phyloP scores from a whole-genome alignment of 768 basidiomycete species.

The Cystofilobasidium capitatum region DNA sequence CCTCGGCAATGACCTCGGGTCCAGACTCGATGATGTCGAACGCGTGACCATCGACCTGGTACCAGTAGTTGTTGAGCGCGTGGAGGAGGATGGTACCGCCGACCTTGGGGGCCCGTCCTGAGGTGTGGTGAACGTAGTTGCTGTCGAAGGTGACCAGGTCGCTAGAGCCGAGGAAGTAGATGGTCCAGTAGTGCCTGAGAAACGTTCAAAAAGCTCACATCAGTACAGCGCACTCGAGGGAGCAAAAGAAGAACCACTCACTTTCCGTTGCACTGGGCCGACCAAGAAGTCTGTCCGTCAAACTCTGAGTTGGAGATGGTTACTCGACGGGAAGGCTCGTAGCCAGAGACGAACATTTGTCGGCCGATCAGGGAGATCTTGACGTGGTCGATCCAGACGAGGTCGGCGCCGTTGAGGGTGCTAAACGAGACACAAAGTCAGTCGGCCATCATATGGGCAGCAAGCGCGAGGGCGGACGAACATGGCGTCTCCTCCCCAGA shows the following conservation, averaged over 20 bases:
- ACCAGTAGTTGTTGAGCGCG: background rate
- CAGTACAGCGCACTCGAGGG: no score
- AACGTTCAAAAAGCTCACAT: no score
- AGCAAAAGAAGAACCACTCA: no score
- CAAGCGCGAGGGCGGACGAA: no score
- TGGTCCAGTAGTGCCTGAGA: background rate
- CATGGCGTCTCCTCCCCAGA: conserved; percentile 8
- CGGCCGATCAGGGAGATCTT: background rate
- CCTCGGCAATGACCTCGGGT: background rate
- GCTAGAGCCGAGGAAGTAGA: background rate
- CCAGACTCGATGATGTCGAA: conserved; percentile 1
- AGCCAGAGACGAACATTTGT: background rate
- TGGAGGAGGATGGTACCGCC: background rate
- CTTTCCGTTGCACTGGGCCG: conserved; percentile 7
- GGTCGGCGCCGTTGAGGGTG: background rate
- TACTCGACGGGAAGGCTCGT: background rate
- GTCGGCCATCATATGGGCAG: no score
- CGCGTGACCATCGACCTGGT: background rate
- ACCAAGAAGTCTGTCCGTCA: background rate
- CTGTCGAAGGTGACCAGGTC: background rate
- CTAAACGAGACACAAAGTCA: no score
- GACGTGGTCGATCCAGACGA: conserved; percentile 10
- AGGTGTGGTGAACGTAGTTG: background rate
- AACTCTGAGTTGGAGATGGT: conserved; percentile 2
- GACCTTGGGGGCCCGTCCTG: background rate